phyloP scores from a whole-genome alignment of 2,329 filamentous ascomycete species.

The Colletotrichum trifolii region DNA sequence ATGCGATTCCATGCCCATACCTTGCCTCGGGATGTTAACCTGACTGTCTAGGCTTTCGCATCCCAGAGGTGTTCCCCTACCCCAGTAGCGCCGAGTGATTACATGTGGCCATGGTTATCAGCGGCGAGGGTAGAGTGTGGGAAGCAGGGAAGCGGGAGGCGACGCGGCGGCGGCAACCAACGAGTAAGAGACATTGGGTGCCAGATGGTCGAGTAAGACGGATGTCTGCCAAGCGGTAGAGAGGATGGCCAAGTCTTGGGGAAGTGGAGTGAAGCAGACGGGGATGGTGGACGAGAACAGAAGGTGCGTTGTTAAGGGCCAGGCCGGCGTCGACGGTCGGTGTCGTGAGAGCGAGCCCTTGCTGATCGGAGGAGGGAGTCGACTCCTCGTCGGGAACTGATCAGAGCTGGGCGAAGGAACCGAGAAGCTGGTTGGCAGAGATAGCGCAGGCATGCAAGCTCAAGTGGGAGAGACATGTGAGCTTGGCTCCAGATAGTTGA shows the following conservation, averaged over 20 bases:
- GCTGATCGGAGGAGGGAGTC: constrained; percentile 23
- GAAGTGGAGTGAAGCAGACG: constrained; percentile 34
- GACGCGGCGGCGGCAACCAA: constrained; percentile 6
- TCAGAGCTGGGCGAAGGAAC: too few relatives aligned
- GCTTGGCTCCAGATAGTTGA: too few relatives aligned
- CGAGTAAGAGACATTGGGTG: constrained; percentile 14
- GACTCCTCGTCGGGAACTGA: not conserved
- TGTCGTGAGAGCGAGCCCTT: constrained; percentile 1
- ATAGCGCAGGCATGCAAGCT: not conserved
- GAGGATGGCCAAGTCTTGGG: constrained; percentile 34
- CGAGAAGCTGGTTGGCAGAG: not conserved
- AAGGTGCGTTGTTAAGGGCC: constrained; percentile 26
- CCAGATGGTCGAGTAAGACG: constrained; percentile 8
- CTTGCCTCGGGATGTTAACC: constrained; percentile 3
- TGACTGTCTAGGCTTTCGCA: not conserved
- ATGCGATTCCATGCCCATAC: constrained; percentile 1
- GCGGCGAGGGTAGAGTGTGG: constrained; percentile 25
- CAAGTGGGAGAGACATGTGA: not conserved
- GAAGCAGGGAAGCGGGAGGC: not conserved
- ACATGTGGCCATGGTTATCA: constrained; percentile 26
- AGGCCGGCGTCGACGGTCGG: constrained; percentile 6
- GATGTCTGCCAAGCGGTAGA: constrained; percentile 24
- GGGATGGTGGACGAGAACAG: constrained; percentile 32
- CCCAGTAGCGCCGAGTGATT: constrained; percentile 18
- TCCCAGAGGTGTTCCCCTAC: too few relatives aligned